Conservation (phyloP, 306 rosid species). For the Lathyrus oleraceus region DNA sequence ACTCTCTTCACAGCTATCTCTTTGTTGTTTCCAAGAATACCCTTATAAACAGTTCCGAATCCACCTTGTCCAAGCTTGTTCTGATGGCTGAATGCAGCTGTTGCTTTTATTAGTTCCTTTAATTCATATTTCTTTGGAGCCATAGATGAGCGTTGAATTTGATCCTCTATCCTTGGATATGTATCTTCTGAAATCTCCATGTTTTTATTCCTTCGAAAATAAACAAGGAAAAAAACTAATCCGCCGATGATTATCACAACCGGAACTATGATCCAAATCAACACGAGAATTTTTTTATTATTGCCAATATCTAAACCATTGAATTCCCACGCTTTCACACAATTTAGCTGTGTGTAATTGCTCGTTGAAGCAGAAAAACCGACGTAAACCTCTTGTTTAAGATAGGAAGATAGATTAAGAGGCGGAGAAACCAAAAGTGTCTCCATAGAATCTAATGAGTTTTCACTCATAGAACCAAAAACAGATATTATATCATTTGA, state of each 20-base stretch:
- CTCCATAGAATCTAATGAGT: constrained; percentile 14
- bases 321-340: constrained; percentile 62
- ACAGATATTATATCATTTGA: constrained; percentile 29
- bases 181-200: constrained; percentile 41
- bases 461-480: constrained; percentile 31
- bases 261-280: constrained; percentile 54
- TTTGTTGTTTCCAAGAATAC: constrained; percentile 42
- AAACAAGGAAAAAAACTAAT: constrained; percentile 15
- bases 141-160: constrained; percentile 53
- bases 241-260: constrained; percentile 24
- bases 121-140: constrained; percentile 57
- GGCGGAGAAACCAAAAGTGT: constrained; percentile 41
- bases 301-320: constrained; percentile 18
- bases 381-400: constrained; percentile 42
- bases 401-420: constrained; percentile 38
- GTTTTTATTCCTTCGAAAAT: constrained; percentile 22
- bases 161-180: constrained; percentile 58
- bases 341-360: constrained; percentile 49
- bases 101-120: constrained; percentile 54
- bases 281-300: constrained; percentile 24
- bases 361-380: constrained; percentile 83
- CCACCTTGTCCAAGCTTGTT: constrained; percentile 83
- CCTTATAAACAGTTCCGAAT: constrained; percentile 77
- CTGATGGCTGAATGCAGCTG: constrained; percentile 57
- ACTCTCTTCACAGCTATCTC: constrained; percentile 74